Base-by-base conservation (phyloP, 2,329 filamentous ascomycete genomes). In the Emmonsiellopsis sp. region DNA sequence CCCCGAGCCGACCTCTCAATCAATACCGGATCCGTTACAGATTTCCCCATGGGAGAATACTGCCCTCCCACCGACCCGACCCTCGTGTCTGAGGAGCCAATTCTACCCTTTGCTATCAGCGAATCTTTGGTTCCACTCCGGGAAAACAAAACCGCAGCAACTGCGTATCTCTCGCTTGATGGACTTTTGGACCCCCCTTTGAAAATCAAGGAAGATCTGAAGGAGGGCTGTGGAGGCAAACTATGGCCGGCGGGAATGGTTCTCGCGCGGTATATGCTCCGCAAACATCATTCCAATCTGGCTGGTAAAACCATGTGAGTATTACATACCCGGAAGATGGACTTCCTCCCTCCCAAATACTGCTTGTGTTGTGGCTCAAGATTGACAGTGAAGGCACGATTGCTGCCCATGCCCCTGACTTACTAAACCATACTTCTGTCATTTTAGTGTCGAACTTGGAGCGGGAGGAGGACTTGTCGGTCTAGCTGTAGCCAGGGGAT, bases 181-280 rank as follows among this genome's bases (percentile, higher is more conserved):
- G 86, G 87, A 40, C 78, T 93, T 51, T 77, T 96, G 36, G 70
- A 76, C 17, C 74, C 79, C 47, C 84, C 87, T 44, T 77, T 97
- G 56, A 77, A 80, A 56, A 80, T 97, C 13, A 86, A 88, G 63
- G 90, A 96, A 69, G 91, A 97, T 69, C 79, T 95, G 47, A 82
- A 81, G 54, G 82, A 87, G 58, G 93, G 93, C 56, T 97, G 93
- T 69, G 93, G 93, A 48, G 93, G 93, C 2, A 88, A 94, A 71
- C 79, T 94, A 9, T 97, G 93, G 93, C 92, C 91, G 2, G 92
- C 92, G 0, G 93, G 93, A 9, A 87, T 95, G 83, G 81, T 93
- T 13, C 76, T 98, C 51, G 81, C 87, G 17, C 88, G 86, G 69
- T 94, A 97, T 67, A 80, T 97, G 78, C 77, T 97, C 55, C 81